A percentile compares a stretch with the other conserved stretches of the same genome.
These are phyloP conservation scores for Diaporthe humulicola DNA, from an alignment of 2,329 filamentous ascomycete species.

Conservation along the genomic window DNA sequence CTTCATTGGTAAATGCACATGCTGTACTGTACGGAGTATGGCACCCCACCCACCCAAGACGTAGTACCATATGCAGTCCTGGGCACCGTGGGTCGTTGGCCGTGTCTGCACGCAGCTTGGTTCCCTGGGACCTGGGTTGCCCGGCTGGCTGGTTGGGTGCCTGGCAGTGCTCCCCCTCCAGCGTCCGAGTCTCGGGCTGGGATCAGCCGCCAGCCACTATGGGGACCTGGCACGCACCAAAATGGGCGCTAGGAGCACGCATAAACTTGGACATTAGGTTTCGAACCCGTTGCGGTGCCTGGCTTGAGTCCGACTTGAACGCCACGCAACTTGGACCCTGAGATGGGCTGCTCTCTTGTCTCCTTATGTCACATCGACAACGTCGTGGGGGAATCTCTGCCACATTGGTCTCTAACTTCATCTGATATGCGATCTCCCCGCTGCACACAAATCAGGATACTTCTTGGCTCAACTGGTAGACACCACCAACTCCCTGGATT, in stretches of 20 bases:
- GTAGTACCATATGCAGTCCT: conserved; percentile 8
- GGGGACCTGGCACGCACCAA: conserved; percentile 26
- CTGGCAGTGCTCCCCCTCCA: conserved; percentile 1
- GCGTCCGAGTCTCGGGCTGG: conserved; percentile 15
- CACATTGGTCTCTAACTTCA: conserved; percentile 21
- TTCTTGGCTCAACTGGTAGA: background rate
- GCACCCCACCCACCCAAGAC: conserved; percentile 19
- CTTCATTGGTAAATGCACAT: conserved; percentile 24
- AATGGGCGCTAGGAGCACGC: conserved; percentile 22
- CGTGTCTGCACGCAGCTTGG: background rate
- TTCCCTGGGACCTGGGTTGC: conserved; percentile 12
- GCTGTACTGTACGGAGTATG: conserved; percentile 2
- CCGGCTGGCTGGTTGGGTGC: conserved; percentile 16
- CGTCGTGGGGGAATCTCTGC: background rate
- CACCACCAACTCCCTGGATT: background rate
- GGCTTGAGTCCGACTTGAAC: background rate
- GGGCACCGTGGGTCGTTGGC: background rate
- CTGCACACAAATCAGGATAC: conserved; percentile 5
- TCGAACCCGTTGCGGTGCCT: conserved; percentile 21
- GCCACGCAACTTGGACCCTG: conserved; percentile 20
- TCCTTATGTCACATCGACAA: conserved; percentile 9
- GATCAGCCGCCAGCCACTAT: conserved; percentile 26
- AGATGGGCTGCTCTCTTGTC: background rate
- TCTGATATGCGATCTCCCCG: conserved; percentile 11
- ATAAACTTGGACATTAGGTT: conserved; percentile 24